Evolutionary conservation across 305 asterid species (phyloP).

Genomic region (Solanum aculeatissimum): DNA sequence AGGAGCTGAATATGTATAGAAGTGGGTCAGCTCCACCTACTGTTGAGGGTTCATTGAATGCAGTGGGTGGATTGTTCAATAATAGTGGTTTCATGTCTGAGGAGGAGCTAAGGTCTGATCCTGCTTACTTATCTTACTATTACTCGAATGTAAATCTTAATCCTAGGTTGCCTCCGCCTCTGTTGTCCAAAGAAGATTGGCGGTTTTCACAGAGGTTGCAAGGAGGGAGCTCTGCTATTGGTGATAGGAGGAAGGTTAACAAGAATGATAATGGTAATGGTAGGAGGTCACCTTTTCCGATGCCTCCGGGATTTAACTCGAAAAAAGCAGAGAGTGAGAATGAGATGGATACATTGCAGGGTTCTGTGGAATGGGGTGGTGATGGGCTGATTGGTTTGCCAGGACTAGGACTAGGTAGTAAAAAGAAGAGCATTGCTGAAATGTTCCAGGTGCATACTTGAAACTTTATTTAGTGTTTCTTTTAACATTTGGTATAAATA

Average conservation of each 20-base stretch:
- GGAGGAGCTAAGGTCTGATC: slow-evolving; percentile 98
- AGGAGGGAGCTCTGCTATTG: slow-evolving; percentile 89
- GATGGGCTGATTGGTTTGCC: slow-evolving; percentile 97
- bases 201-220: slow-evolving; percentile 82
- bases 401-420: slow-evolving; percentile 82
- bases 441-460: slow-evolving; percentile 59
- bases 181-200: slow-evolving; percentile 92
- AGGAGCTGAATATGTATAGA: slow-evolving; percentile 89
- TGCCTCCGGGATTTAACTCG: slow-evolving; percentile 86
- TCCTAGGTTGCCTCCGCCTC: slow-evolving; percentile 95
- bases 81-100: slow-evolving; percentile 72
- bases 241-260: slow-evolving; percentile 89
- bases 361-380: slow-evolving; percentile 79
- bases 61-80: slow-evolving; percentile 81
- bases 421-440: slow-evolving; percentile 87
- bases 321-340: slow-evolving; percentile 54
- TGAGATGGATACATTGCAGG: slow-evolving; percentile 32
- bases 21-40: slow-evolving; percentile 99
- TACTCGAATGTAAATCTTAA: slow-evolving; percentile 87
- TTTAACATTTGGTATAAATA: neutral
- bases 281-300: slow-evolving; percentile 55
- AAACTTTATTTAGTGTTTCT: neutral
- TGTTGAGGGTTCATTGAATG: slow-evolving; percentile 90
- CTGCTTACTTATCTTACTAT: slow-evolving; percentile 73
- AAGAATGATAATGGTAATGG: slow-evolving; percentile 45